phyloP scores from a whole-genome alignment of 2,329 filamentous ascomycete genomes.

The Cercospora berteroae region DNA sequence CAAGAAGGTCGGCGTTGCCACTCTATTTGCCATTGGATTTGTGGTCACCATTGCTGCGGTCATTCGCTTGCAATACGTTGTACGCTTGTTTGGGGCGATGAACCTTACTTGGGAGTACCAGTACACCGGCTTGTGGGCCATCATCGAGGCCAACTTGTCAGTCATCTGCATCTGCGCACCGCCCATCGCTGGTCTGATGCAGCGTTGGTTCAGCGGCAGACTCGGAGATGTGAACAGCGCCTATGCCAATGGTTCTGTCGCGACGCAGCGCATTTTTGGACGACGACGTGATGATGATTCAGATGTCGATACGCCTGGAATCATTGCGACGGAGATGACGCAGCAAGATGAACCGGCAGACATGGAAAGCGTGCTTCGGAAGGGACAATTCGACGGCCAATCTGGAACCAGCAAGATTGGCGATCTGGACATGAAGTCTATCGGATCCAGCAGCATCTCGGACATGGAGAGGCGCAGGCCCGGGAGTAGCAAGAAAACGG shows the following conservation, averaged over 20 bases:
- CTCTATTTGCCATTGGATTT: conserved; percentile 20
- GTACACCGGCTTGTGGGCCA: conserved; percentile 24
- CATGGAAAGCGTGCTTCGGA: conserved; percentile 10
- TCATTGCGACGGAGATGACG: conserved; percentile 14
- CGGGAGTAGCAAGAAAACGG: conserved; percentile 2
- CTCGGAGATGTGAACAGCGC: conserved; percentile 1
- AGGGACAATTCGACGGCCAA: conserved; percentile 12
- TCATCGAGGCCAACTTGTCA: conserved; percentile 25
- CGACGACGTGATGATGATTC: conserved; percentile 7
- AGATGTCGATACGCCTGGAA: conserved; percentile 11
- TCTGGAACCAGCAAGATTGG: conserved; percentile 9
- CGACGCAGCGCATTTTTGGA: conserved; percentile 9
- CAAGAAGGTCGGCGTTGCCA: conserved; percentile 21
- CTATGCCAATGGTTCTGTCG: conserved; percentile 16
- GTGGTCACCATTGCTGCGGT: conserved; percentile 23
- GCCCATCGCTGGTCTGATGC: conserved; percentile 17
- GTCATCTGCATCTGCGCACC: conserved; percentile 29
- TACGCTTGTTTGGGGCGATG: conserved; percentile 6
- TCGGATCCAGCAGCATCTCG: conserved; percentile 12
- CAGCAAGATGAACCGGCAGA: conserved; percentile 13
- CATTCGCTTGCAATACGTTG: conserved; percentile 20
- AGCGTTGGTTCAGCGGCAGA: conserved; percentile 14
- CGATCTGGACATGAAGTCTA: conserved; percentile 12
- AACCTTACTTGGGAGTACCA: conserved; percentile 27
- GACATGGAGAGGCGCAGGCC: conserved; percentile 13